These are phyloP conservation scores for Zygosaccharomyces bailii DNA, from an alignment of 805 yeast genomes.

Conservation along the genomic window DNA sequence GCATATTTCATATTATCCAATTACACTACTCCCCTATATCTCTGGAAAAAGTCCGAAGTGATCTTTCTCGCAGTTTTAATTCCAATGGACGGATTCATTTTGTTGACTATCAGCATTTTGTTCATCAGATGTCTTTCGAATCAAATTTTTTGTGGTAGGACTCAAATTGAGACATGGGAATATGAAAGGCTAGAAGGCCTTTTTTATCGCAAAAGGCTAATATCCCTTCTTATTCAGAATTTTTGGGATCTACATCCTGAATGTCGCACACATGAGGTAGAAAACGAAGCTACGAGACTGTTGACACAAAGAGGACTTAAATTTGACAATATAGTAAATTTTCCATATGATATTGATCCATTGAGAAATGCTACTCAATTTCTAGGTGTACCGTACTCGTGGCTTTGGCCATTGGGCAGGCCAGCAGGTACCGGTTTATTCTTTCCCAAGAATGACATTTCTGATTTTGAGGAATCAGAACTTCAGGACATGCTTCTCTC, in stretches of 20 bases:
- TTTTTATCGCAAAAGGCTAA: slow-evolving; percentile 49
- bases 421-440: slow-evolving; percentile 59
- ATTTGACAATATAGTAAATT: slow-evolving; percentile 59
- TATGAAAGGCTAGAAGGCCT: slow-evolving; percentile 72
- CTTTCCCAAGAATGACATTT: slow-evolving; percentile 53
- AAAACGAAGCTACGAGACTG: slow-evolving; percentile 17
- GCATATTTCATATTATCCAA: slow-evolving; percentile 44
- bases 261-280: slow-evolving; percentile 12
- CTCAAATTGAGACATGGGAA: slow-evolving; percentile 94
- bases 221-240: slow-evolving; percentile 45
- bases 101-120: slow-evolving; percentile 56
- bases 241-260: slow-evolving; percentile 40
- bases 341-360: slow-evolving; percentile 79
- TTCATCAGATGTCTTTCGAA: slow-evolving; percentile 58
- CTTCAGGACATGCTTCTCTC: slow-evolving; percentile 54
- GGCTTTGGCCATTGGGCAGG: slow-evolving; percentile 70
- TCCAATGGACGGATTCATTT: slow-evolving; percentile 57
- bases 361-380: slow-evolving; percentile 49
- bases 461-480: slow-evolving; percentile 30
- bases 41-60: slow-evolving; percentile 51
- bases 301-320: slow-evolving; percentile 36
- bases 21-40: slow-evolving; percentile 53
- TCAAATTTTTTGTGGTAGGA: slow-evolving; percentile 59
- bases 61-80: slow-evolving; percentile 51
- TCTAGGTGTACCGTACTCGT: slow-evolving; percentile 58